These are phyloP conservation scores for Laburnicola sp. DNA, from an alignment of 2,329 filamentous ascomycete genomes.

Conservation along the genomic window DNA sequence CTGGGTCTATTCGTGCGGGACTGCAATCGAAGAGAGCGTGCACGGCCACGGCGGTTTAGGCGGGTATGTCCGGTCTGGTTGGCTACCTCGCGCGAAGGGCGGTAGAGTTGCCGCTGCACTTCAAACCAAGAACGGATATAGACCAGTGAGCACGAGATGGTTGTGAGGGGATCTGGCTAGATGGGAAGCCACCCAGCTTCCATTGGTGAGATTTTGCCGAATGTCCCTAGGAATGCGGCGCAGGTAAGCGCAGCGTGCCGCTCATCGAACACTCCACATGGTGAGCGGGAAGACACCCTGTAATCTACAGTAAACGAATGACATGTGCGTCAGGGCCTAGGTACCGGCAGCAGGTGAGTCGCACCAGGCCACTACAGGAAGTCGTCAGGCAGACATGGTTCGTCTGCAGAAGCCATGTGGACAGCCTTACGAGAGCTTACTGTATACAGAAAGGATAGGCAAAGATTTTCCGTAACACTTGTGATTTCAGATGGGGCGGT, in stretches of 20 bases:
- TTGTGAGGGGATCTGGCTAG: neutral
- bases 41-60: slow-evolving; percentile 13
- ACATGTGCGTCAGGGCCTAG: slow-evolving; percentile 5
- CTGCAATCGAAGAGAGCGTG: neutral
- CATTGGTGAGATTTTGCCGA: slow-evolving; percentile 12
- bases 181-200: slow-evolving; percentile 2
- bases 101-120: slow-evolving; percentile 11
- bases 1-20: neutral
- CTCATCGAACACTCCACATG: slow-evolving; percentile 14
- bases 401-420: neutral
- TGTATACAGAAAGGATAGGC: too few relatives aligned
- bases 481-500: slow-evolving; percentile 8
- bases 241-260: slow-evolving; percentile 1
- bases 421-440: neutral
- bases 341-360: slow-evolving; percentile 9
- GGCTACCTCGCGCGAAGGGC: slow-evolving; percentile 14
- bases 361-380: slow-evolving; percentile 7
- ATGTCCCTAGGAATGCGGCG: neutral
- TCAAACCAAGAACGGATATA: slow-evolving; percentile 3
- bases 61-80: slow-evolving; percentile 10
- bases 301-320: slow-evolving; percentile 12
- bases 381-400: neutral
- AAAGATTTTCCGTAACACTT: slow-evolving; percentile 11
- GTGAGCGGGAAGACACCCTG: too few relatives aligned
- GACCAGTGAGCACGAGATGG: neutral